These are phyloP conservation scores for Flaveria sonorensis DNA, from an alignment of 129 eudicot genomes.

Conservation along the genomic window DNA sequence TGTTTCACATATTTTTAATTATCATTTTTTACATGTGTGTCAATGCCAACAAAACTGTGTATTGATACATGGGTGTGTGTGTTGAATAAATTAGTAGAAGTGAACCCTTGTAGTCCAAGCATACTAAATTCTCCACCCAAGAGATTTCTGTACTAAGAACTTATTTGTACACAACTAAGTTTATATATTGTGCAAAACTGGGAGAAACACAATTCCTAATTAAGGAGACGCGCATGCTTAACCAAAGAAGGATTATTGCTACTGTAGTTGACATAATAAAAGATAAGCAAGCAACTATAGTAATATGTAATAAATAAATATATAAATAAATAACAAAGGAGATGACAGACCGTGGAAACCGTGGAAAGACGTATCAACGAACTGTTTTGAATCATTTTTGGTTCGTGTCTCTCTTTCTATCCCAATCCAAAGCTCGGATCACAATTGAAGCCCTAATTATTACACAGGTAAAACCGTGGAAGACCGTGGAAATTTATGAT, in stretches of 20 bases:
- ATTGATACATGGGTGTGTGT: not conserved
- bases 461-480: constrained; percentile 23
- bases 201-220: constrained; percentile 11
- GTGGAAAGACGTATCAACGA: constrained; percentile 32
- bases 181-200: too few species aligned
- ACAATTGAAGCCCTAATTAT: constrained; percentile 25
- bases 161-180: not conserved
- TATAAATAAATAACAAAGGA: constrained; percentile 12
- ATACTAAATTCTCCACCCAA: not conserved
- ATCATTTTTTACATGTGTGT: not conserved
- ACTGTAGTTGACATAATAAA: not conserved
- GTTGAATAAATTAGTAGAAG: constrained; percentile 19
- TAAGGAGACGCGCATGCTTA: not conserved
- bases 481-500: constrained; percentile 10
- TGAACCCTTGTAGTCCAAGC: constrained; percentile 7
- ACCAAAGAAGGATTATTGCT: constrained; percentile 17
- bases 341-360: constrained; percentile 33
- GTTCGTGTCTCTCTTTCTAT: constrained; percentile 29
- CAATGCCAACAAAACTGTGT: not conserved
- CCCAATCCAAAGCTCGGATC: constrained; percentile 34
- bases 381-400: constrained; percentile 25
- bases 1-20: not conserved
- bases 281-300: not conserved
- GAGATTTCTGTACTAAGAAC: not conserved
- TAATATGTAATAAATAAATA: not conserved